Conservation (phyloP, 2,329 filamentous ascomycete genomes). For the Fusarium sp. region DNA sequence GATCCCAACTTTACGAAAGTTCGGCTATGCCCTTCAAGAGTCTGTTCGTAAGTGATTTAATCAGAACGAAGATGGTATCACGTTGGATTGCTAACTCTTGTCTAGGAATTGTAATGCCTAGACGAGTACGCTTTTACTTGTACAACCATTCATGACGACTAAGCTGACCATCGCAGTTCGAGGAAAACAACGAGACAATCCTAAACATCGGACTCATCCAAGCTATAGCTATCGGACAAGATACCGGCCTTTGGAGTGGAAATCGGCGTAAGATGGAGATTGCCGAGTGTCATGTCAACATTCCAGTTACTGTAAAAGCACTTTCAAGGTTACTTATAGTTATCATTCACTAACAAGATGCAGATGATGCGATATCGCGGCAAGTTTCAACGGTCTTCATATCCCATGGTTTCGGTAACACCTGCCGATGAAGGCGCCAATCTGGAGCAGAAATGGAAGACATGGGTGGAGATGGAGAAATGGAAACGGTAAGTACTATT, state of each 20-base stretch:
- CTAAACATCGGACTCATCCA: conserved; percentile 66
- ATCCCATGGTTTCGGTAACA: conserved; percentile 65
- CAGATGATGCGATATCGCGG: conserved; percentile 70
- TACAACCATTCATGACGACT: not conserved
- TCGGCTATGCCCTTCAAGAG: conserved; percentile 71
- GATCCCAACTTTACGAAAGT: conserved; percentile 70
- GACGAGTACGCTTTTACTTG: conserved; percentile 46
- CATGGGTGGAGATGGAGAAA: conserved; percentile 75
- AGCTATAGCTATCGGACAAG: conserved; percentile 63
- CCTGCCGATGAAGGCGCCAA: conserved; percentile 68
- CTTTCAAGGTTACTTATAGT: too few species aligned
- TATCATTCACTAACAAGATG: conserved; percentile 29
- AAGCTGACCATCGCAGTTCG: conserved; percentile 57
- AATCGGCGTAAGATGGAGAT: conserved; percentile 71
- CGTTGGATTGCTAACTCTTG: conserved; percentile 1
- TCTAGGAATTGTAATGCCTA: conserved; percentile 52
- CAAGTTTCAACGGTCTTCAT: conserved; percentile 70
- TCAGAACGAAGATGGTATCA: not conserved
- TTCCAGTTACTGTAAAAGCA: conserved; percentile 61
- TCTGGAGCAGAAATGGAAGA: conserved; percentile 75
- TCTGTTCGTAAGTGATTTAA: conserved; percentile 59
- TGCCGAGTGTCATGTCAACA: conserved; percentile 64
- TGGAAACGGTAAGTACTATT: conserved; percentile 68
- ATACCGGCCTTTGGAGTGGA: conserved; percentile 69
- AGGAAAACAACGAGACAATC: conserved; percentile 64